Evolutionary conservation across 805 yeast genomes (phyloP).

Genomic region (Candida nanaspora): DNA sequence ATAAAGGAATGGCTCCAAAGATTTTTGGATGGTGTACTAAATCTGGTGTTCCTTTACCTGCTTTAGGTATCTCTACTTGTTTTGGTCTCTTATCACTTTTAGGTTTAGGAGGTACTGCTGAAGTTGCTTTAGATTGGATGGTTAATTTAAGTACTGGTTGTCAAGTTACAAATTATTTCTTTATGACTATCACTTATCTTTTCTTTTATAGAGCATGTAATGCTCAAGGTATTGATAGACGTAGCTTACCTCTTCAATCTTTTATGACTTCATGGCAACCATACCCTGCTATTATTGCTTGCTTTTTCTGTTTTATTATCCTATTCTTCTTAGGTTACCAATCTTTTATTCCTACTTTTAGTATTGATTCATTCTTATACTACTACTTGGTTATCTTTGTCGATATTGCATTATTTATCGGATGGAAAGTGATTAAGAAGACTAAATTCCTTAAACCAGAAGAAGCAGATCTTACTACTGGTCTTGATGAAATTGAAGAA

Average conservation of each 20-base stretch:
- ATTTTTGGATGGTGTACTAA: constrained; percentile 52
- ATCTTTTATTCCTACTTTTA: constrained; percentile 27
- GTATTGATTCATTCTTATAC: constrained; percentile 25
- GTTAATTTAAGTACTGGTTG: constrained; percentile 1
- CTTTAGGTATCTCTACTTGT: constrained; percentile 39
- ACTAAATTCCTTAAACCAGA: constrained; percentile 25
- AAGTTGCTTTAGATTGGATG: constrained; percentile 32
- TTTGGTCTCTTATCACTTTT: constrained; percentile 61
- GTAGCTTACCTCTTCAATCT: constrained; percentile 31
- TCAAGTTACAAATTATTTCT: background rate
- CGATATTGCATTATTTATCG: constrained; percentile 21
- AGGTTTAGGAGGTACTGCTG: constrained; percentile 31
- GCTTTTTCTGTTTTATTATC: constrained; percentile 27
- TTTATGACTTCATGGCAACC: constrained; percentile 29
- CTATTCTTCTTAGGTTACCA: constrained; percentile 28
- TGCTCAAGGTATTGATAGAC: constrained; percentile 40
- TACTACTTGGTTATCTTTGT: constrained; percentile 30
- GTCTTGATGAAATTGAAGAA: constrained; percentile 35
- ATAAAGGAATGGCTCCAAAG: constrained; percentile 64
- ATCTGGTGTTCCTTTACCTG: constrained; percentile 62
- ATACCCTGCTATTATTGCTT: constrained; percentile 7
- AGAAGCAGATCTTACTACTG: constrained; percentile 34
- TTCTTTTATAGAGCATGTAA: constrained; percentile 50
- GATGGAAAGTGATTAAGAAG: constrained; percentile 27
- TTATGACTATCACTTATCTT: constrained; percentile 35